Base-by-base conservation (phyloP, 257 asterid species). In the Penstemon barbatus region DNA sequence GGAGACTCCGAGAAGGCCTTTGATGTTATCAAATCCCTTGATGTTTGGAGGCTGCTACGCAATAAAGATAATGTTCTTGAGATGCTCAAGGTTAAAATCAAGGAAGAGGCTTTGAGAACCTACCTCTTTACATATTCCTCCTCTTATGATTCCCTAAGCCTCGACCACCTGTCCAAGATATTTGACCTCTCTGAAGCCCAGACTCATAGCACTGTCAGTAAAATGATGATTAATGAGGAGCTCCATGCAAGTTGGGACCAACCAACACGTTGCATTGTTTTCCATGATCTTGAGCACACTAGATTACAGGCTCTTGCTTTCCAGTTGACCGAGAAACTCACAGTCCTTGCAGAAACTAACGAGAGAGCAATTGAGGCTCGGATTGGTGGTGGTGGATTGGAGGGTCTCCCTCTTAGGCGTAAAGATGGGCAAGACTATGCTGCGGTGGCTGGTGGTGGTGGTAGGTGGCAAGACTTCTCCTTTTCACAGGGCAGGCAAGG, bases 191-290 rank as follows among this genome's bases (percentile, higher is more conserved):
- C 96, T 0, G 95, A 82, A 7, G 73, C 81, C 3, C 88, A 85
- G 77, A 83, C 92, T 18, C 89, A 87, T 40, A 77, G 95, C 82
- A 75, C 83, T 2, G 94, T 85, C 46, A 88, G 95, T 75, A 86
- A 81, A 75, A 88, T 93, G 96, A 90, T 94, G 92, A 87, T 94
- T 60, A 83, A 79, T 2, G 99, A 94, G 78, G 99, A 94, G 82
- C 91, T 94, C 44, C 88, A 84, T 25, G 99, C 96, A 0, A 87
- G 96, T 58, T 89, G 96, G 99, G 99, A 94, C 78, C 96, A 94
- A 68, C 99, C 97, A 5, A 85, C 96, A 0, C 63, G 74, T 8
- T 94, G 97, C 87, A 83, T 94, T 3, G 86, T 91, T 11, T 86
- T 94, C 84, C 92, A 94, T 37, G 96, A 84, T 7, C 86, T 93